phyloP scores from a whole-genome alignment of 2,329 filamentous ascomycete species.

The Pseudopyricularia cyperi region DNA sequence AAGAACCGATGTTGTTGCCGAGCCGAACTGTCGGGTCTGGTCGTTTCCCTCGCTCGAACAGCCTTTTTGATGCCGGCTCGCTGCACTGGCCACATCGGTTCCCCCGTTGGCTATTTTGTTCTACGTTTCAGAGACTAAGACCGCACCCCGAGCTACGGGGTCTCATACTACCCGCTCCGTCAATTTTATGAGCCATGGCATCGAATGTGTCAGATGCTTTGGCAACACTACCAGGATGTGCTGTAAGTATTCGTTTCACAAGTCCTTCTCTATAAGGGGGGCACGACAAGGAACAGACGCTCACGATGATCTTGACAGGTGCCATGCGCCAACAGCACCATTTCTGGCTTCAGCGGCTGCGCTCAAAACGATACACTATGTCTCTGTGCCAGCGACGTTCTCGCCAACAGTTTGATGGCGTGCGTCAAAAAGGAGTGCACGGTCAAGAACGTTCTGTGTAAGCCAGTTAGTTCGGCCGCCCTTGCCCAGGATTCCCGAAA shows the following conservation, averaged over 20 bases:
- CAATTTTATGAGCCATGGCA: not conserved
- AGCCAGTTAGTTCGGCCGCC: not conserved
- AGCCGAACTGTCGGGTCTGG: too few relatives aligned
- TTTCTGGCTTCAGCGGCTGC: not conserved
- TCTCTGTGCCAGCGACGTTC: not conserved
- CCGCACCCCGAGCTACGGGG: too few relatives aligned
- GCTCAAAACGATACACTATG: not conserved
- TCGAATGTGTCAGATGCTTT: not conserved
- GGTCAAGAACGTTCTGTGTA: not conserved
- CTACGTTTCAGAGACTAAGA: too few relatives aligned
- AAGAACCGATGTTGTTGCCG: too few relatives aligned
- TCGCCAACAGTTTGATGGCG: not conserved
- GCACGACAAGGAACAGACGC: too few relatives aligned
- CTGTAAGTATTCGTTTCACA: not conserved
- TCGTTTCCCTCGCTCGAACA: too few relatives aligned
- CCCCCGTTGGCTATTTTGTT: too few relatives aligned
- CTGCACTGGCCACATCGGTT: too few relatives aligned
- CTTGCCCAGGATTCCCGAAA: too few relatives aligned
- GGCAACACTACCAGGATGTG: not conserved
- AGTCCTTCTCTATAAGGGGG: too few relatives aligned
- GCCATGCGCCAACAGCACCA: not conserved
- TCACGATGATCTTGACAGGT: not conserved
- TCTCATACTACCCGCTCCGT: not conserved
- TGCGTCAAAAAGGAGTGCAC: not conserved
- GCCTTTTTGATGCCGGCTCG: too few relatives aligned